Evolutionary conservation across 805 yeast genomes (phyloP).

Genomic region (Nakazawaea peltata): DNA sequence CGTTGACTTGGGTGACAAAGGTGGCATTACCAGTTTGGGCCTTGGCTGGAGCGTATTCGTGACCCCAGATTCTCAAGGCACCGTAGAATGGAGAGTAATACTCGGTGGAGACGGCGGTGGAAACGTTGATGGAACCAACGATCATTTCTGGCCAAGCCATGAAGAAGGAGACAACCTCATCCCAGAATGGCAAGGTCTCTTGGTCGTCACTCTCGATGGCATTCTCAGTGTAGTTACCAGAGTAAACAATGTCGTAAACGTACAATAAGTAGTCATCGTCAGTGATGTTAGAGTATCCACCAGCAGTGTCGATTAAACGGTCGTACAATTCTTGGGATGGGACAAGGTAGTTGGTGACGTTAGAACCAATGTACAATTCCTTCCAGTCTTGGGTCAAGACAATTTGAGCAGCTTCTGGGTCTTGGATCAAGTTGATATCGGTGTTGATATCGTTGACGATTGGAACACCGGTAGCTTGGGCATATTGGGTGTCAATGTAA

Average conservation of each 20-base stretch:
- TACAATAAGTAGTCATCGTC: constrained; percentile 21
- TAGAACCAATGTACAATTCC: constrained; percentile 30
- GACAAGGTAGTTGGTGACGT: constrained; percentile 30
- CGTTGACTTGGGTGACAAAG: constrained; percentile 24
- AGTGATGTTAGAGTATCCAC: constrained; percentile 20
- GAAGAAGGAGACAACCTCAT: constrained; percentile 30
- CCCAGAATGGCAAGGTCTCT: constrained; percentile 34
- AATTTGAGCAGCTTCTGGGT: constrained; percentile 38
- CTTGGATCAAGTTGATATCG: constrained; percentile 34
- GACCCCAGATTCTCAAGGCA: constrained; percentile 28
- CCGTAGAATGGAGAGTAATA: constrained; percentile 36
- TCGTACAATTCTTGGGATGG: constrained; percentile 31
- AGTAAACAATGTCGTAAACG: constrained; percentile 19
- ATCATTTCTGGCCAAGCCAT: constrained; percentile 29
- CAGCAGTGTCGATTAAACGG: constrained; percentile 27
- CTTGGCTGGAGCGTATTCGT: constrained; percentile 26
- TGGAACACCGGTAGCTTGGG: constrained; percentile 23
- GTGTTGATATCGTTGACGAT: constrained; percentile 30
- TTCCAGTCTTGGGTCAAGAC: constrained; percentile 33
- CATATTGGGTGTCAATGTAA: constrained; percentile 31
- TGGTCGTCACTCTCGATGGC: constrained; percentile 22
- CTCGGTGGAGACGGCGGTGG: constrained; percentile 29
- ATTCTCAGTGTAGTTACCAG: constrained; percentile 18
- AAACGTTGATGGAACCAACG: constrained; percentile 20
- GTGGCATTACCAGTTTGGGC: constrained; percentile 28